phyloP scores from a whole-genome alignment of 345 rosid species.

The Odontarrhena argentea region DNA sequence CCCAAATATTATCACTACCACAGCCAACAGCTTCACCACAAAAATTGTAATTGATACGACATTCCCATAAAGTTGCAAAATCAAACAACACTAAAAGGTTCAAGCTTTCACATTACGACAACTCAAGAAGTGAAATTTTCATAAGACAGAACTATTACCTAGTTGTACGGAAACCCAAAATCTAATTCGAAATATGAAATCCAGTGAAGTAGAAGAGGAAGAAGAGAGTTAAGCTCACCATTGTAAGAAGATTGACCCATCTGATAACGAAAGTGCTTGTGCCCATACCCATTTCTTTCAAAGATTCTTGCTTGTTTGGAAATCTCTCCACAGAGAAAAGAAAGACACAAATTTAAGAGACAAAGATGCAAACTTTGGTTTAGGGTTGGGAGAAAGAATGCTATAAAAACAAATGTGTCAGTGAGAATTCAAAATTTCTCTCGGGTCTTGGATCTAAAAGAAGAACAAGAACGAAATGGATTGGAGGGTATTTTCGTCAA shows the following conservation, averaged over 20 bases:
- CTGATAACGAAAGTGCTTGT: slow-evolving; percentile 85
- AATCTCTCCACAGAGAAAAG: neutral
- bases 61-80: slow-evolving; percentile 6
- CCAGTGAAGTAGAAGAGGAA: slow-evolving; percentile 2
- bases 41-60: slow-evolving; percentile 3
- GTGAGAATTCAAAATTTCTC: slow-evolving; percentile 29
- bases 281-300: slow-evolving; percentile 66
- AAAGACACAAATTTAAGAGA: slow-evolving; percentile 14
- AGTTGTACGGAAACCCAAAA: slow-evolving; percentile 24
- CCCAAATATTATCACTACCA: slow-evolving; percentile 72
- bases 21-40: slow-evolving; percentile 71
- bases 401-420: slow-evolving; percentile 31
- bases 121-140: slow-evolving; percentile 13
- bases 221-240: slow-evolving; percentile 50
- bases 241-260: slow-evolving; percentile 92
- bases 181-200: slow-evolving; percentile 29
- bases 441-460: slow-evolving; percentile 24
- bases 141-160: slow-evolving; percentile 16
- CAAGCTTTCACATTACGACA: slow-evolving; percentile 10
- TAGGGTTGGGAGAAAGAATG: slow-evolving; percentile 12
- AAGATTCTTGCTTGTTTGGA: slow-evolving; percentile 17
- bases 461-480: slow-evolving; percentile 22
- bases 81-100: neutral
- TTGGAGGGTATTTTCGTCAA: slow-evolving; percentile 42
- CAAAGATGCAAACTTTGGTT: slow-evolving; percentile 20